phyloP scores from a whole-genome alignment of 169 alveolate species.

The Plasmodium knowlesi region DNA sequence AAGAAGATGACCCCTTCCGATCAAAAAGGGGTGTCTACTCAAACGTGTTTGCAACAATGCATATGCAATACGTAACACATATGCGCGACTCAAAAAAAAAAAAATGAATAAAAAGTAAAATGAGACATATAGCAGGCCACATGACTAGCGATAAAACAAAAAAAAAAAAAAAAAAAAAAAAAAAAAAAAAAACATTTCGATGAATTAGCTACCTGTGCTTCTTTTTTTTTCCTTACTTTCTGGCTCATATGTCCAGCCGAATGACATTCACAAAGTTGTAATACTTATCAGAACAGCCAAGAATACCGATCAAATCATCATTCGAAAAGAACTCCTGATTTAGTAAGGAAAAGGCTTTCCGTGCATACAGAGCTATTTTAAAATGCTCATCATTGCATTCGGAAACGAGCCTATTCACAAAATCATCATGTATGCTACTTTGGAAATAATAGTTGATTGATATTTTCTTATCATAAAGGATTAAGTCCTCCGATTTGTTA shows the following conservation, averaged over 20 bases:
- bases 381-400: slow-evolving; percentile 45
- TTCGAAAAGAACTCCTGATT: slow-evolving; percentile 26
- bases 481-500: slow-evolving; percentile 43
- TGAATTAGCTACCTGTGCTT: background rate
- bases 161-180: background rate
- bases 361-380: slow-evolving; percentile 33
- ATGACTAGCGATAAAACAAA: background rate
- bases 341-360: slow-evolving; percentile 51
- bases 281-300: slow-evolving; percentile 60
- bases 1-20: background rate
- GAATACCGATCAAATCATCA: slow-evolving; percentile 39
- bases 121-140: background rate
- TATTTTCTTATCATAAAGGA: slow-evolving; percentile 38
- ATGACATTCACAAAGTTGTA: slow-evolving; percentile 61
- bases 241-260: slow-evolving; percentile 24
- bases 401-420: slow-evolving; percentile 36
- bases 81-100: background rate
- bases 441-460: slow-evolving; percentile 54
- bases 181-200: background rate
- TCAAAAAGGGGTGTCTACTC: background rate
- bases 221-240: background rate
- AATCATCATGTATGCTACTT: slow-evolving; percentile 21
- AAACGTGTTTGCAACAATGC: background rate
- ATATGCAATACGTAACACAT: background rate
- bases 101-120: background rate